These are phyloP conservation scores for Boletus pseudopeckii DNA, from an alignment of 768 basidiomycete species.

Conservation along the genomic window DNA sequence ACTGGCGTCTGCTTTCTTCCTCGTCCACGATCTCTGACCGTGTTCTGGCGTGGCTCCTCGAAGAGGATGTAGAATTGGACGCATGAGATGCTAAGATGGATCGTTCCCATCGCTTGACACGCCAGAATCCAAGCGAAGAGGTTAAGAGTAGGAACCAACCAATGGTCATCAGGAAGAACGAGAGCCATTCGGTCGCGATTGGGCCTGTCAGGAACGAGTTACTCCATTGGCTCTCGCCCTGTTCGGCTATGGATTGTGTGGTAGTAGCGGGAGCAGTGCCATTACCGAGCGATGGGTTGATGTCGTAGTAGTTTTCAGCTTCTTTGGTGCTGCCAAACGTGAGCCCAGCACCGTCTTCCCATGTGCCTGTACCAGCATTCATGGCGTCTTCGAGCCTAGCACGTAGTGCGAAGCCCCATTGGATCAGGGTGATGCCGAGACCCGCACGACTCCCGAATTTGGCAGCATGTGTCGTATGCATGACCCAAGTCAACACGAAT, in stretches of 20 bases:
- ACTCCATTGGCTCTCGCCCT: slow-evolving; percentile 27
- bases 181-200: slow-evolving; percentile 88
- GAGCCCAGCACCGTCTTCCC: slow-evolving; percentile 32
- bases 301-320: slow-evolving; percentile 43
- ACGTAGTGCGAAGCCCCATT: slow-evolving; percentile 86
- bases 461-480: slow-evolving; percentile 91
- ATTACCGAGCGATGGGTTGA: slow-evolving; percentile 25
- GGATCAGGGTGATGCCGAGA: slow-evolving; percentile 93
- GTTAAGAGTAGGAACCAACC: slow-evolving; percentile 90
- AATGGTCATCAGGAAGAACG: slow-evolving; percentile 91
- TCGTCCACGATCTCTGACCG: slow-evolving; percentile 28
- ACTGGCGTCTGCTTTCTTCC: slow-evolving; percentile 24
- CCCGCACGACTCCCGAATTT: slow-evolving; percentile 92
- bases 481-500: slow-evolving; percentile 88
- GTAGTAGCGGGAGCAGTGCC: slow-evolving; percentile 17
- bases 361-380: slow-evolving; percentile 28
- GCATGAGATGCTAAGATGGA: slow-evolving; percentile 57
- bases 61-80: slow-evolving; percentile 33
- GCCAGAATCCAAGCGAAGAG: slow-evolving; percentile 86
- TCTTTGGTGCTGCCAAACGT: slow-evolving; percentile 44
- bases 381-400: slow-evolving; percentile 45
- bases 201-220: slow-evolving; percentile 49
- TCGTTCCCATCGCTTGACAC: slow-evolving; percentile 85
- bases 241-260: slow-evolving; percentile 5
- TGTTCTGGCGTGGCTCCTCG: slow-evolving; percentile 28